These are phyloP conservation scores for Cryptomeria japonica DNA, from an alignment of 75 land plant genomes.

Conservation along the genomic window DNA sequence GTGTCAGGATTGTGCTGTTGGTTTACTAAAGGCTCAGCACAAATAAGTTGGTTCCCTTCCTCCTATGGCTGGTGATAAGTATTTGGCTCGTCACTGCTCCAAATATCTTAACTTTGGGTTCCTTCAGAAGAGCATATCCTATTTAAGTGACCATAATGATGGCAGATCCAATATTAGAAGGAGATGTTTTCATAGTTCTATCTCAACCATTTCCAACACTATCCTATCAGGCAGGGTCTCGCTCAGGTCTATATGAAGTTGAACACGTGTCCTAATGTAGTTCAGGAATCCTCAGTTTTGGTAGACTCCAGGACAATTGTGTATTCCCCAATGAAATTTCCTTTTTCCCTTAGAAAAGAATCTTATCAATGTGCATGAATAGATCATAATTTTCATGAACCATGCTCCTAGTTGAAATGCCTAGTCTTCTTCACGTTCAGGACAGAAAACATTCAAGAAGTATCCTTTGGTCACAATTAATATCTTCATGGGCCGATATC, in stretches of 20 bases:
- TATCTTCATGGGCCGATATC: not conserved
- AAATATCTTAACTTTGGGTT: not conserved
- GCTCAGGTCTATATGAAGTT: not conserved
- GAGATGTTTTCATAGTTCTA: not conserved
- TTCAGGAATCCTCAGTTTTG: not conserved
- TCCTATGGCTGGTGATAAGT: not conserved
- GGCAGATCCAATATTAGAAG: not conserved
- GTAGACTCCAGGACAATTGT: not conserved
- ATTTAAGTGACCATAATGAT: not conserved
- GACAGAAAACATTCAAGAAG: not conserved
- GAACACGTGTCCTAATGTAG: not conserved
- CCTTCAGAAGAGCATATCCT: not conserved
- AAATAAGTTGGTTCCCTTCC: not conserved
- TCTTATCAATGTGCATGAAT: not conserved
- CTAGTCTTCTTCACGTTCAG: too few species aligned
- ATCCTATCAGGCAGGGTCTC: too few species aligned
- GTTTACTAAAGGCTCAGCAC: not conserved
- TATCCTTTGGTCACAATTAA: not conserved
- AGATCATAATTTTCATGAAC: too few species aligned
- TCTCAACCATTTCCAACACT: not conserved
- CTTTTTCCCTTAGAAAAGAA: not conserved
- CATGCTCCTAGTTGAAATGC: too few species aligned
- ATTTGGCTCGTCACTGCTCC: not conserved
- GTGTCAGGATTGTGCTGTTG: not conserved
- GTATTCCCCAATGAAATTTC: not conserved